Evolutionary conservation across 345 rosid species (phyloP).

Genomic region (Rubroshorea leprosula): DNA sequence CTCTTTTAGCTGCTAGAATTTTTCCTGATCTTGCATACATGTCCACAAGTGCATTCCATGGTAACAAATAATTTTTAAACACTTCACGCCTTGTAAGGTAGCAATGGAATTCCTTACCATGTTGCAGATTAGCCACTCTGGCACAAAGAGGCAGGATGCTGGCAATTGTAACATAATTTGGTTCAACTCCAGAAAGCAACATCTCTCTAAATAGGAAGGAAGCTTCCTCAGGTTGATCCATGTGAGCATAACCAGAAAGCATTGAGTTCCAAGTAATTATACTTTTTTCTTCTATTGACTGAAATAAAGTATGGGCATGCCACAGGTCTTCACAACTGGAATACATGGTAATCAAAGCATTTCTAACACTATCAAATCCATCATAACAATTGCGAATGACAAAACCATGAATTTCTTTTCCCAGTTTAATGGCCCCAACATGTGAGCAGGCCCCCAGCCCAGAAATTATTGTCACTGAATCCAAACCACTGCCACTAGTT

Average conservation of each 20-base stretch:
- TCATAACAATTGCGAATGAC: conserved; percentile 39
- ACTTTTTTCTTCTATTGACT: conserved; percentile 31
- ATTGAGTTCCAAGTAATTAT: conserved; percentile 73
- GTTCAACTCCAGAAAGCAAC: conserved; percentile 52
- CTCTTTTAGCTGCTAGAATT: conserved; percentile 42
- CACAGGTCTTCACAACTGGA: conserved; percentile 51
- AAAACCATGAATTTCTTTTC: conserved; percentile 60
- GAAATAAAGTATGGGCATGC: conserved; percentile 41
- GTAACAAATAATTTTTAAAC: conserved; percentile 39
- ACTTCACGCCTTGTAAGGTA: conserved; percentile 45
- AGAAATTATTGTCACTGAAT: conserved; percentile 48
- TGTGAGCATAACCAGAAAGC: conserved; percentile 53
- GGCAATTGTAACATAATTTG: conserved; percentile 65
- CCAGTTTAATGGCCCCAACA: conserved; percentile 40
- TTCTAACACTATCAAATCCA: conserved; percentile 41
- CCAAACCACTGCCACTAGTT: conserved; percentile 31
- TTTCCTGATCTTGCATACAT: conserved; percentile 79
- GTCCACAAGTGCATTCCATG: conserved; percentile 71
- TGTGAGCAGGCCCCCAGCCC: conserved; percentile 72
- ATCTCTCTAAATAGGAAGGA: conserved; percentile 51
- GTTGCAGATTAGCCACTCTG: conserved; percentile 67
- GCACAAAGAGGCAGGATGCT: conserved; percentile 79
- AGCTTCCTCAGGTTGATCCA: conserved; percentile 61
- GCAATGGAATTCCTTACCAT: conserved; percentile 84
- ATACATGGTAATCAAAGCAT: conserved; percentile 73